These are phyloP conservation scores for Podaxis pistillaris DNA, from an alignment of 768 basidiomycete genomes.

Conservation along the genomic window DNA sequence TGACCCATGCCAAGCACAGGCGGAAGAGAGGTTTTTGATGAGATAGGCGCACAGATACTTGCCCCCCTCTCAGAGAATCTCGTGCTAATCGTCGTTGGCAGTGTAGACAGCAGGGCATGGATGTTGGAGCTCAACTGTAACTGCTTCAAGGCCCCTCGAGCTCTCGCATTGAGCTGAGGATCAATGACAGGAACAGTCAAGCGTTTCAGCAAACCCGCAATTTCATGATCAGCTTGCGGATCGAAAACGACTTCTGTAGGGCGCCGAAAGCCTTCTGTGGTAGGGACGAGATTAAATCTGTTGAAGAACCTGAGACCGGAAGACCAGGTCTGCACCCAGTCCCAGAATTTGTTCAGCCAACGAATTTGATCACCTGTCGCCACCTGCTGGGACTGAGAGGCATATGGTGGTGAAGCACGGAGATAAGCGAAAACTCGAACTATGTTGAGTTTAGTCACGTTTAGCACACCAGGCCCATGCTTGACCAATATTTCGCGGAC, in stretches of 20 bases:
- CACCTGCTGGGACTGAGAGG: background rate
- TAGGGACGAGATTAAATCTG: constrained; percentile 32
- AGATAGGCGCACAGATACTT: constrained; percentile 3
- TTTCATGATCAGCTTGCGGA: background rate
- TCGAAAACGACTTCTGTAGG: constrained; percentile 29
- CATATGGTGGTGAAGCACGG: background rate
- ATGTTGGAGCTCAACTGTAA: constrained; percentile 16
- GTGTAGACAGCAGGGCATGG: constrained; percentile 27
- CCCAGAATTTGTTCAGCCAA: constrained; percentile 45
- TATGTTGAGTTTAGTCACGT: constrained; percentile 28
- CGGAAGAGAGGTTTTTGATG: constrained; percentile 3
- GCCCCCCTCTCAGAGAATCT: background rate
- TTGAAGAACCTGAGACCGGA: constrained; percentile 13
- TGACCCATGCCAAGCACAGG: constrained; percentile 4
- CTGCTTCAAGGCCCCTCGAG: constrained; percentile 11
- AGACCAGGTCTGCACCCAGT: constrained; percentile 33
- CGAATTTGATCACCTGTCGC: constrained; percentile 18
- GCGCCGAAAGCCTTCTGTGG: constrained; percentile 25
- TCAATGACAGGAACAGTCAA: constrained; percentile 36
- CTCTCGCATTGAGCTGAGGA: constrained; percentile 20
- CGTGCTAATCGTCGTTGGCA: constrained; percentile 10
- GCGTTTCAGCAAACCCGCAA: constrained; percentile 21
- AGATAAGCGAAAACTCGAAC: constrained; percentile 30
- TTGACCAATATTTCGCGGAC: constrained; percentile 23
- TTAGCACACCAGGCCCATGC: constrained; percentile 25